Evolutionary conservation across 2,329 filamentous ascomycete genomes (phyloP).

Genomic region (Huntiella savannae): DNA sequence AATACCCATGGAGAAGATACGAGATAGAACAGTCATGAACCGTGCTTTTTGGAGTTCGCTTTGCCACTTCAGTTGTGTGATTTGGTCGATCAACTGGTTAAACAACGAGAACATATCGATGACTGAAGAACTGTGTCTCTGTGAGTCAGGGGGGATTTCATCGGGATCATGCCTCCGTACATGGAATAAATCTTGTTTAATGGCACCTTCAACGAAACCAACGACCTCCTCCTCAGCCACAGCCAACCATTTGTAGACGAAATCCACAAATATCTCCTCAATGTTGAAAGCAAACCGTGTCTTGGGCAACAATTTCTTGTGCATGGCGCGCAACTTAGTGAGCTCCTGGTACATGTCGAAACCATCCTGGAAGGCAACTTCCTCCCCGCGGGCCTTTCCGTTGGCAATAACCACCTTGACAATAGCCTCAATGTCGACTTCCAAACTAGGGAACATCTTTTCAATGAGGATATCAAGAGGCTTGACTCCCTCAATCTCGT

Average conservation of each 20-base stretch:
- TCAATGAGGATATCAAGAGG: conserved; percentile 53
- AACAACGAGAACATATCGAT: conserved; percentile 90
- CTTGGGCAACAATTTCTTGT: conserved; percentile 52
- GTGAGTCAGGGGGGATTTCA: conserved; percentile 50
- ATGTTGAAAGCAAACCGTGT: conserved; percentile 71
- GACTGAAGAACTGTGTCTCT: conserved; percentile 81
- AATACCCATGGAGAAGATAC: conserved; percentile 64
- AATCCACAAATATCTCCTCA: conserved; percentile 68
- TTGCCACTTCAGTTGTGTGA: conserved; percentile 75
- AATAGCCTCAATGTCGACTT: conserved; percentile 72
- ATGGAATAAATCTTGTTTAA: conserved; percentile 75
- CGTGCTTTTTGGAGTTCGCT: conserved; percentile 86
- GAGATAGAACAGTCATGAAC: conserved; percentile 88
- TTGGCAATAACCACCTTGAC: conserved; percentile 62
- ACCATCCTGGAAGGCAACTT: conserved; percentile 76
- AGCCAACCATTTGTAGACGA: conserved; percentile 90
- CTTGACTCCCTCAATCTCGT: conserved; percentile 62
- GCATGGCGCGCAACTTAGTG: conserved; percentile 65
- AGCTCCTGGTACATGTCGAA: conserved; percentile 87
- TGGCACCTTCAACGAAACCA: conserved; percentile 72
- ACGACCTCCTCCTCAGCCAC: conserved; percentile 62
- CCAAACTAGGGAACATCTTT: conserved; percentile 75
- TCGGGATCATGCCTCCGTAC: conserved; percentile 47
- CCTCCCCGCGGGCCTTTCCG: conserved; percentile 47
- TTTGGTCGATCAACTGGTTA: conserved; percentile 75